These are phyloP conservation scores for Isabelozyma heimii DNA, from an alignment of 805 yeast genomes.

Conservation along the genomic window DNA sequence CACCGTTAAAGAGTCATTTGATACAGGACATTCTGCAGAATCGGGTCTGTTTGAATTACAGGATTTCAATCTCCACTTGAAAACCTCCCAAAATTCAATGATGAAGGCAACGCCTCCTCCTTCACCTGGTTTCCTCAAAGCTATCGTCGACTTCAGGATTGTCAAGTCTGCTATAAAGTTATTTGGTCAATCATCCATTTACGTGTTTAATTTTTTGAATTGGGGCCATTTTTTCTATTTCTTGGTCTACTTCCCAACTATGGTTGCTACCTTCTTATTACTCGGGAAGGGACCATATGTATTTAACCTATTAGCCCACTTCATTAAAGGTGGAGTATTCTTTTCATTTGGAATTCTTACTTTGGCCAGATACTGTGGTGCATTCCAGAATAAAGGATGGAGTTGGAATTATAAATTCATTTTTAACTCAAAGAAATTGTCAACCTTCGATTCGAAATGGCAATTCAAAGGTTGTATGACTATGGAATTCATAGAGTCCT, in stretches of 20 bases:
- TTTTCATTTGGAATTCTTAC: conserved; percentile 71
- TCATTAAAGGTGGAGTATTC: conserved; percentile 94
- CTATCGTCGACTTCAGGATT: not conserved
- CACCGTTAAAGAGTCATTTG: not conserved
- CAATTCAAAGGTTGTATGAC: conserved; percentile 55
- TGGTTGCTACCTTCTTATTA: conserved; percentile 62
- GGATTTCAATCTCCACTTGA: conserved; percentile 13
- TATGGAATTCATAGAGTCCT: conserved; percentile 83
- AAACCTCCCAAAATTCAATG: conserved; percentile 9
- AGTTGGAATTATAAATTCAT: conserved; percentile 70
- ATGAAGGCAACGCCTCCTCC: conserved; percentile 1
- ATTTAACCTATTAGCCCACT: conserved; percentile 87
- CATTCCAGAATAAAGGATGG: conserved; percentile 72
- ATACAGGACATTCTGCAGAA: not conserved
- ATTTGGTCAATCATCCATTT: conserved; percentile 25
- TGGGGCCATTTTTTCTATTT: conserved; percentile 64
- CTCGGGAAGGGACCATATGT: conserved; percentile 67
- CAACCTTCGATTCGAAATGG: conserved; percentile 28
- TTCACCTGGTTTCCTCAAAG: not conserved
- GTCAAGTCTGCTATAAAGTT: conserved; percentile 19
- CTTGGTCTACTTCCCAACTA: conserved; percentile 56
- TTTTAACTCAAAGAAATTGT: conserved; percentile 14
- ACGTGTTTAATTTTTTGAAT: conserved; percentile 49
- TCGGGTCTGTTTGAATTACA: conserved; percentile 21
- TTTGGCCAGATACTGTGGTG: conserved; percentile 87